Evolutionary conservation across 331 rosid species (phyloP).

Genomic region (Spiraea crenata): DNA sequence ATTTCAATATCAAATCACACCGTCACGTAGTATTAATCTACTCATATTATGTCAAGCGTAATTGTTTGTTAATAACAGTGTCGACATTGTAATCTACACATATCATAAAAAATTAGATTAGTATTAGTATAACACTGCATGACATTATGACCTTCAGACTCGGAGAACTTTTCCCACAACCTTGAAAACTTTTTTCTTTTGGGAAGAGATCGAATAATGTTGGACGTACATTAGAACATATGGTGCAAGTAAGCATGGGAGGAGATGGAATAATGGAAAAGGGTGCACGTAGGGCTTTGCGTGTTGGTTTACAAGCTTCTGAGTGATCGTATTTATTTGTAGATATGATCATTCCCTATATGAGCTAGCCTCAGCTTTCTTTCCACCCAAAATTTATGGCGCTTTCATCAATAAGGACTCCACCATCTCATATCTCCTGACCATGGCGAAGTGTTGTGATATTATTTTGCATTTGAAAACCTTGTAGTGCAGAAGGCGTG

Average conservation of each 20-base stretch:
- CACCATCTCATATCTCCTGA: constrained; percentile 26
- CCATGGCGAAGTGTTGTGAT: background rate
- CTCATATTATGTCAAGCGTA: too few relatives aligned
- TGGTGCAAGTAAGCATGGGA: constrained; percentile 13
- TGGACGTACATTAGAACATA: background rate
- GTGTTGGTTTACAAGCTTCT: constrained; percentile 65
- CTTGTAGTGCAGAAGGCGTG: constrained; percentile 6
- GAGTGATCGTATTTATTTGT: constrained; percentile 43
- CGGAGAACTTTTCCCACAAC: too few relatives aligned
- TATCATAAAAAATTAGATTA: too few relatives aligned
- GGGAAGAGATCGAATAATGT: constrained; percentile 13
- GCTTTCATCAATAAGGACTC: constrained; percentile 30
- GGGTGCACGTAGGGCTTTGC: constrained; percentile 79
- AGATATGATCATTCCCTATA: constrained; percentile 63
- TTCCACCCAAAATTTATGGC: constrained; percentile 40
- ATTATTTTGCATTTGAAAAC: background rate
- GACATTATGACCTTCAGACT: too few relatives aligned
- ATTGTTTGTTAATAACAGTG: too few relatives aligned
- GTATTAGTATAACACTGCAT: too few relatives aligned
- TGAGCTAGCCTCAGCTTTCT: constrained; percentile 36
- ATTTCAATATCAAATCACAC: too few relatives aligned
- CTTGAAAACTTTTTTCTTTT: background rate
- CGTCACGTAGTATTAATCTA: too few relatives aligned
- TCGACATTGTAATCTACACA: too few relatives aligned
- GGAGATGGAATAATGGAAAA: constrained; percentile 25